Evolutionary conservation across 2,329 filamentous ascomycete species (phyloP).

Genomic region (Dryadomyces quercivorus): DNA sequence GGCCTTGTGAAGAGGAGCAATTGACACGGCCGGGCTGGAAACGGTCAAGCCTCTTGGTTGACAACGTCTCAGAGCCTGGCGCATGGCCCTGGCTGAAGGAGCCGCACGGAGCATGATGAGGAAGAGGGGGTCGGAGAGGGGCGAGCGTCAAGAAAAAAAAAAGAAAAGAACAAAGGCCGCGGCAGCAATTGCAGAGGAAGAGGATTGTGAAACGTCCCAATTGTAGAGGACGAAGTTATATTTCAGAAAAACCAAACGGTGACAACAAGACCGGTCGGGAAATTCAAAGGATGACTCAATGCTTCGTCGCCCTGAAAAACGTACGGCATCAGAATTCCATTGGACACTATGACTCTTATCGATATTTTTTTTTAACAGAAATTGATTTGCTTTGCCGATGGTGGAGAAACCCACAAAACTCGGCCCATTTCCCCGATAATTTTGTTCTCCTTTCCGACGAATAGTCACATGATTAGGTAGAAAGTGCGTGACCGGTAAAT

Average conservation of each 20-base stretch:
- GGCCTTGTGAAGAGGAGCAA: neutral
- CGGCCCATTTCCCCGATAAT: neutral
- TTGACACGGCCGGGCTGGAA: neutral
- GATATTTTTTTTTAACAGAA: neutral
- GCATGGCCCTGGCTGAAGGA: neutral
- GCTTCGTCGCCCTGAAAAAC: neutral
- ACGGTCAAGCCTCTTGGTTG: neutral
- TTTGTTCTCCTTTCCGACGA: neutral
- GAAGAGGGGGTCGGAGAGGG: neutral
- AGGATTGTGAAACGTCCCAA: neutral
- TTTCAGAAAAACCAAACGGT: neutral
- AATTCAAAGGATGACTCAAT: constrained; percentile 26
- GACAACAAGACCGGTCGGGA: neutral
- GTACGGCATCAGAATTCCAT: neutral
- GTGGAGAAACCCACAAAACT: neutral
- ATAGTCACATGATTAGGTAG: neutral
- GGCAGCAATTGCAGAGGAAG: neutral
- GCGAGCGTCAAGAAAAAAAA: neutral
- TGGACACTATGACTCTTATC: neutral
- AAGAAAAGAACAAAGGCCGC: neutral
- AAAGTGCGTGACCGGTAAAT: no score
- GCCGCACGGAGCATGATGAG: constrained; percentile 2
- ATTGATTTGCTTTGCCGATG: neutral
- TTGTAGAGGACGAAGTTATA: no score
- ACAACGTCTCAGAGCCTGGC: neutral